Percentiles rank a stretch among this genome's conserved stretches.
These are phyloP conservation scores for Claviceps paspali DNA, from an alignment of 2,329 filamentous ascomycete genomes.

Conservation along the genomic window DNA sequence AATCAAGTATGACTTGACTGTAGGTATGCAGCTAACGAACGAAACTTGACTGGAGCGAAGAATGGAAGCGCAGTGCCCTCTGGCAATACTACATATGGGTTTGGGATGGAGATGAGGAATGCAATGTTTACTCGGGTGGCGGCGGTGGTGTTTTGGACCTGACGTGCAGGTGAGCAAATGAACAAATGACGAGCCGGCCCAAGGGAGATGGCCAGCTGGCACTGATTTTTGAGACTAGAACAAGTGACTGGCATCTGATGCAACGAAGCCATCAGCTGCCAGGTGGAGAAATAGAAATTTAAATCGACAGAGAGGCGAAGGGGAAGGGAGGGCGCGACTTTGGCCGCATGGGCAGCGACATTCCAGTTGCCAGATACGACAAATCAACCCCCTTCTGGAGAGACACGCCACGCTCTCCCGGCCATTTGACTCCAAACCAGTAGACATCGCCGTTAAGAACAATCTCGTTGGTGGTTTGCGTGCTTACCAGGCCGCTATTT, in stretches of 20 bases:
- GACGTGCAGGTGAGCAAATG: constrained; percentile 1
- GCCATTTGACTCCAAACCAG: neutral
- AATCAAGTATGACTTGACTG: constrained; percentile 1
- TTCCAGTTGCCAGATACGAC: constrained; percentile 7
- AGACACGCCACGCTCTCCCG: neutral
- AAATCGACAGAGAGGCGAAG: neutral
- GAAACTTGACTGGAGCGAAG: constrained; percentile 3
- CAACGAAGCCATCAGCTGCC: constrained; percentile 6
- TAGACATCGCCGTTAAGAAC: no score
- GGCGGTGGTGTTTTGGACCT: constrained; percentile 7
- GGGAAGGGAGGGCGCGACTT: neutral
- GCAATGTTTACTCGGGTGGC: constrained; percentile 8
- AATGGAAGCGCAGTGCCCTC: constrained; percentile 3
- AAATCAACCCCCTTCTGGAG: constrained; percentile 4
- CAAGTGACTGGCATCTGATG: constrained; percentile 7
- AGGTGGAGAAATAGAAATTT: neutral
- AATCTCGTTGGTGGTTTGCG: no score
- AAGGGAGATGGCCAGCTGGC: constrained; percentile 6
- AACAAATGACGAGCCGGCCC: constrained; percentile 2
- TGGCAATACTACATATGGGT: neutral
- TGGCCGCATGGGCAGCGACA: constrained; percentile 1
- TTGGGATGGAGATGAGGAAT: constrained; percentile 7
- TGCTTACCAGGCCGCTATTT: no score
- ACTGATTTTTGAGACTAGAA: constrained; percentile 7
- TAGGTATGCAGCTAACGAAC: constrained; percentile 1